phyloP scores from a whole-genome alignment of 1,139 yeast species.

The Hanseniaspora sp. region DNA sequence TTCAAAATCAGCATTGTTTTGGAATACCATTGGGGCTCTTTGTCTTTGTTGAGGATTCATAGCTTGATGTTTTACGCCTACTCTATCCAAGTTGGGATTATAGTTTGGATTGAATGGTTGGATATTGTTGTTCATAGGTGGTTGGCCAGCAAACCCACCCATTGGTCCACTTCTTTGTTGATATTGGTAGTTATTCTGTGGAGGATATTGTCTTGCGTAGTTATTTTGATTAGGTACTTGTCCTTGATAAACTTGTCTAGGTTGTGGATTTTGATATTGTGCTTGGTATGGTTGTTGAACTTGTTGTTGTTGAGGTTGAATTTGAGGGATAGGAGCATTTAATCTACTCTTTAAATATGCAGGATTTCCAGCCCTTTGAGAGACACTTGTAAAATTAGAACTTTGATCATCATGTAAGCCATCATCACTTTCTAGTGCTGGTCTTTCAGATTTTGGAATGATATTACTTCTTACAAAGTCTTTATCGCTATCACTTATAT shows the following conservation, averaged over 20 bases:
- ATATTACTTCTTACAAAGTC: slow-evolving; percentile 20
- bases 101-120: slow-evolving; percentile 21
- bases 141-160: slow-evolving; percentile 16
- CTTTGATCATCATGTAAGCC: slow-evolving; percentile 22
- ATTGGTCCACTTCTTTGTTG: slow-evolving; percentile 12
- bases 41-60: slow-evolving; percentile 16
- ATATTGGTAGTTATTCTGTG: slow-evolving; percentile 9
- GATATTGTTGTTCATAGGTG: slow-evolving; percentile 21
- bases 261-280: slow-evolving; percentile 1
- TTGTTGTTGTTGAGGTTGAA: slow-evolving; percentile 2
- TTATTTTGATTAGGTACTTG: not conserved
- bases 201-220: not conserved
- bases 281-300: not conserved
- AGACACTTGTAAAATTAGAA: slow-evolving; percentile 68
- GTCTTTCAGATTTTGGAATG: slow-evolving; percentile 21
- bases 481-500: slow-evolving; percentile 14
- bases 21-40: slow-evolving; percentile 15
- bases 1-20: slow-evolving; percentile 8
- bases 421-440: slow-evolving; percentile 21
- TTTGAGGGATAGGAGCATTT: slow-evolving; percentile 1
- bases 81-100: slow-evolving; percentile 18
- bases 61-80: slow-evolving; percentile 15
- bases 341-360: slow-evolving; percentile 31
- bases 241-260: not conserved
- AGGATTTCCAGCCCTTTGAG: slow-evolving; percentile 69